phyloP scores from a whole-genome alignment of 805 yeast species.

The Teunomyces funiuensis region DNA sequence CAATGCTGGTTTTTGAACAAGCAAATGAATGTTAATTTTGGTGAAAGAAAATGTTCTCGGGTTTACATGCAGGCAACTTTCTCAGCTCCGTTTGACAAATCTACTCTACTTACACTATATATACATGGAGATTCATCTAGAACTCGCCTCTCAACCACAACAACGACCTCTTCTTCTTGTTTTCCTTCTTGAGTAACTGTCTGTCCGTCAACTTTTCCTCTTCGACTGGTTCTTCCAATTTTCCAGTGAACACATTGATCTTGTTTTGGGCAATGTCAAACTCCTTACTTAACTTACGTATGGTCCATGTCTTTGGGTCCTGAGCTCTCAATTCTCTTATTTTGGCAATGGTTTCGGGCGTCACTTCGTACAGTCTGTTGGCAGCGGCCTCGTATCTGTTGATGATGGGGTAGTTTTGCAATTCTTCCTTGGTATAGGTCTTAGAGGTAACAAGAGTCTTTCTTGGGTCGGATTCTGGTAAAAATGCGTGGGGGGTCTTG shows the following conservation, averaged over 20 bases:
- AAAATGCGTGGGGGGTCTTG: conserved; percentile 67
- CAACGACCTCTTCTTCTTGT: conserved; percentile 56
- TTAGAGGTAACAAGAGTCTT: conserved; percentile 32
- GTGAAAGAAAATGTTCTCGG: neutral
- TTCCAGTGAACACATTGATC: conserved; percentile 44
- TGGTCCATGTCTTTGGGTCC: conserved; percentile 65
- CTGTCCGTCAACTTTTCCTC: conserved; percentile 49
- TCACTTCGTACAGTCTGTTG: conserved; percentile 52
- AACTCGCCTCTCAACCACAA: conserved; percentile 64
- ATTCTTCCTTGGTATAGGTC: conserved; percentile 33
- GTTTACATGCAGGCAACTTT: neutral
- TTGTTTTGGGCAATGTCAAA: conserved; percentile 49
- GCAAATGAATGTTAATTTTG: neutral
- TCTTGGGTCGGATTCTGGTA: conserved; percentile 64
- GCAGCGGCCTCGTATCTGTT: conserved; percentile 32
- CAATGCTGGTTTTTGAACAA: neutral
- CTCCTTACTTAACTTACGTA: conserved; percentile 58
- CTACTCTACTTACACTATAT: conserved; percentile 1
- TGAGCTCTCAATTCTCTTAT: conserved; percentile 53
- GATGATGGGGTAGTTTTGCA: conserved; percentile 42
- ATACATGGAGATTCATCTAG: conserved; percentile 14
- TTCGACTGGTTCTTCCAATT: conserved; percentile 15
- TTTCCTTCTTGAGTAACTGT: conserved; percentile 47
- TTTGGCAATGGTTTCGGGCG: conserved; percentile 56
- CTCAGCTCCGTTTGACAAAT: neutral